These are phyloP conservation scores for Prototheca wickerhamii DNA, from an alignment of 163 green algal genomes.

Conservation along the genomic window DNA sequence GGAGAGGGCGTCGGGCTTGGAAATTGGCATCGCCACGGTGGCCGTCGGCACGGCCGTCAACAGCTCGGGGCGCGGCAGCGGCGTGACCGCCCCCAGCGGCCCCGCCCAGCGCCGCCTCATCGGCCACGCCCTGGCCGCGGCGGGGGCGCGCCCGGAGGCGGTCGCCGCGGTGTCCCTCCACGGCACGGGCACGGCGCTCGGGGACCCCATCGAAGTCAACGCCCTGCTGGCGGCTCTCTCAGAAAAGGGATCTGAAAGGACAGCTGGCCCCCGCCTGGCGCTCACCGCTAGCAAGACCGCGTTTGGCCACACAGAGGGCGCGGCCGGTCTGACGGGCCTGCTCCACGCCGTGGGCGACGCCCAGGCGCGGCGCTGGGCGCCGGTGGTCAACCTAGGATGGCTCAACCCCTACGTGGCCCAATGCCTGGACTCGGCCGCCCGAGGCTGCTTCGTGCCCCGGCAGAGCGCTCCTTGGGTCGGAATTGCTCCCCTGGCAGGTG, in stretches of 20 bases:
- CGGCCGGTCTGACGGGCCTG: conserved; percentile 15
- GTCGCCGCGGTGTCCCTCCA: conserved; percentile 49
- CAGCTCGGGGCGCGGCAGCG: conserved; percentile 68
- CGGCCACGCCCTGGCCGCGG: conserved; percentile 32
- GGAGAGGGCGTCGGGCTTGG: conserved; percentile 5
- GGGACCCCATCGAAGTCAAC: conserved; percentile 55
- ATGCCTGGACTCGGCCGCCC: neutral
- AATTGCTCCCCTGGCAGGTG: conserved; percentile 61
- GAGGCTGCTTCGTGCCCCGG: neutral
- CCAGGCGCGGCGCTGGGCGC: conserved; percentile 17
- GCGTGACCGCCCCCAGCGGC: conserved; percentile 39
- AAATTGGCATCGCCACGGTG: neutral
- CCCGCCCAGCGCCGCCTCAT: conserved; percentile 56
- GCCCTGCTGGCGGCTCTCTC: neutral
- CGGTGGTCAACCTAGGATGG: conserved; percentile 23
- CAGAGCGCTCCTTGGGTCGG: neutral
- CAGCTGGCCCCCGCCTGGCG: conserved; percentile 5
- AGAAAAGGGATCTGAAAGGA: neutral
- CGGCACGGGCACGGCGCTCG: conserved; percentile 57
- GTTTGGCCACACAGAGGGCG: conserved; percentile 40
- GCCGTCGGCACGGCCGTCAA: conserved; percentile 56
- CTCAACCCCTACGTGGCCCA: conserved; percentile 29
- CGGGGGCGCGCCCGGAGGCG: neutral
- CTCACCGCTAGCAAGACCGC: conserved; percentile 40
- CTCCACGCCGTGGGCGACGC: conserved; percentile 7